These are phyloP conservation scores for Tillandsia fasciculata DNA, from an alignment of 176 grass and related monocot genomes.

Conservation along the genomic window DNA sequence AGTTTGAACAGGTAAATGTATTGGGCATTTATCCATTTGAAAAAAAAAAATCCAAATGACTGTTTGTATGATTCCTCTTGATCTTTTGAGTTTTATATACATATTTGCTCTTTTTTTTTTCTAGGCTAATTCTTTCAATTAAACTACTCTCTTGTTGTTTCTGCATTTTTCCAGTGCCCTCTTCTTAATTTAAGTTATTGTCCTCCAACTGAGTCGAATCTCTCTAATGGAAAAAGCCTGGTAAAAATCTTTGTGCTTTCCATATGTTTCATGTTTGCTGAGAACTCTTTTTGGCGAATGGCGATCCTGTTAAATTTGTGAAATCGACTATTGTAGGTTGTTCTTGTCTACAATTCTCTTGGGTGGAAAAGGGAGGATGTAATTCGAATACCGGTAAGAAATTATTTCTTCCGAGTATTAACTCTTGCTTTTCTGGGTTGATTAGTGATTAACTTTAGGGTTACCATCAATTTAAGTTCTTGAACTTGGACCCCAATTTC, in stretches of 20 bases:
- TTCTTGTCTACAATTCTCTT: constrained; percentile 50
- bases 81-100: neutral
- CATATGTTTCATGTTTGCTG: neutral
- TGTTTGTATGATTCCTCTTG: neutral
- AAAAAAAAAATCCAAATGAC: no score
- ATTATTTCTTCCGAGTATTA: neutral
- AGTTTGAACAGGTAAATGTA: constrained; percentile 36
- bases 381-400: constrained; percentile 35
- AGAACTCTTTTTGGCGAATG: neutral
- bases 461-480: neutral
- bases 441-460: constrained; percentile 6
- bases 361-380: constrained; percentile 49
- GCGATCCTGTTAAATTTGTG: constrained; percentile 1
- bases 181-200: constrained; percentile 50
- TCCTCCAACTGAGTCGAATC: constrained; percentile 37
- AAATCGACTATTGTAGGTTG: constrained; percentile 29
- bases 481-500: neutral
- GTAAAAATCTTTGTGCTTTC: constrained; percentile 16
- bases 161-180: constrained; percentile 25
- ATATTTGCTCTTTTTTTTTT: neutral
- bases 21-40: no score
- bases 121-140: neutral
- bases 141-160: neutral
- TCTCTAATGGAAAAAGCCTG: constrained; percentile 27
- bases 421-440: neutral